These are phyloP conservation scores for Knufia petricola DNA, from an alignment of 2,329 filamentous ascomycete genomes.

Conservation along the genomic window DNA sequence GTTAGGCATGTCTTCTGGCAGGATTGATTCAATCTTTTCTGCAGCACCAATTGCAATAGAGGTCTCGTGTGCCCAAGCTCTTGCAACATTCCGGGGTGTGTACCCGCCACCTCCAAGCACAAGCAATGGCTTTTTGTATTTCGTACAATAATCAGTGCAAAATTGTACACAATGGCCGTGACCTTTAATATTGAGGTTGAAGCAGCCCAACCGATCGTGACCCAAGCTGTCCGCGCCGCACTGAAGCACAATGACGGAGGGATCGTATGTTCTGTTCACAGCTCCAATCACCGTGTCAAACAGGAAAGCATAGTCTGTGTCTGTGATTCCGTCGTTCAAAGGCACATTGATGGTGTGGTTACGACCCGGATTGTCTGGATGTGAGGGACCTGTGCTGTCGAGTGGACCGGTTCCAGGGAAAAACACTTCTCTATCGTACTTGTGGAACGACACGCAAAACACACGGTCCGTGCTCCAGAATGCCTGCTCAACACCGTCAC, in stretches of 20 bases:
- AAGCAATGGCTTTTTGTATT: constrained; percentile 67
- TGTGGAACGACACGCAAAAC: constrained; percentile 92
- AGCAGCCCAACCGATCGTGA: constrained; percentile 84
- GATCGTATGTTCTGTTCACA: constrained; percentile 74
- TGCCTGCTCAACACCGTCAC: constrained; percentile 82
- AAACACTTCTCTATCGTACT: constrained; percentile 76
- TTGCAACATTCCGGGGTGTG: constrained; percentile 89
- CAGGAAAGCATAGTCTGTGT: constrained; percentile 75
- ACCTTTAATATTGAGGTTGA: constrained; percentile 92
- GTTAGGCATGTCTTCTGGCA: constrained; percentile 75
- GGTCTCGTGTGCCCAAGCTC: constrained; percentile 95
- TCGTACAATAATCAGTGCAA: constrained; percentile 82
- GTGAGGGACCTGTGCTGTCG: constrained; percentile 72
- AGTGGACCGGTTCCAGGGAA: constrained; percentile 87
- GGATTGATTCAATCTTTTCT: constrained; percentile 58
- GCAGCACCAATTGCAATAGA: constrained; percentile 73
- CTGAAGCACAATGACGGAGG: constrained; percentile 83
- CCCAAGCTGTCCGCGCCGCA: constrained; percentile 92
- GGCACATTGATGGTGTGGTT: constrained; percentile 88
- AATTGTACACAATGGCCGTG: constrained; percentile 87
- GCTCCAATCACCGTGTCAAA: constrained; percentile 73
- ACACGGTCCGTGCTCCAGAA: constrained; percentile 85
- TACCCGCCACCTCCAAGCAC: constrained; percentile 93
- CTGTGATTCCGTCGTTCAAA: constrained; percentile 80
- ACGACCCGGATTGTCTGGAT: constrained; percentile 74